Percentiles rank a stretch among this genome's conserved stretches.
Evolutionary conservation across 1,284 basidiomycete species (phyloP).

Genomic region (Rhodofomes roseus): DNA sequence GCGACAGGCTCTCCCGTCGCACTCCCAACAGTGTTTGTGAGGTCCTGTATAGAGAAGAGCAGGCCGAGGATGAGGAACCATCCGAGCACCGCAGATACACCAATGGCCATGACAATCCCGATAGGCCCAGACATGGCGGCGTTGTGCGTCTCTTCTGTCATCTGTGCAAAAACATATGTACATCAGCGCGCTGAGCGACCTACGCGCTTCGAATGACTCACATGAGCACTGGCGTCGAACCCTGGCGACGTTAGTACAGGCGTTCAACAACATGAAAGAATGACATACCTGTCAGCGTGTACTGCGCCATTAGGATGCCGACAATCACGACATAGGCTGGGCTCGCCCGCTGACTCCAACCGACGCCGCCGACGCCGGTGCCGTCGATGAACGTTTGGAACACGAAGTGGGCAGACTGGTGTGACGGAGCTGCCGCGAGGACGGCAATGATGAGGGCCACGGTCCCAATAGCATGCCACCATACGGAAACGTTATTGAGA

Average conservation of each 20-base stretch:
- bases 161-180: constrained; percentile 38
- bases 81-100: constrained; percentile 68
- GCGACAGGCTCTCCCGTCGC: constrained; percentile 66
- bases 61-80: constrained; percentile 71
- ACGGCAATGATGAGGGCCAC: constrained; percentile 62
- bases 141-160: constrained; percentile 78
- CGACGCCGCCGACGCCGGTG: constrained; percentile 55
- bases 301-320: constrained; percentile 70
- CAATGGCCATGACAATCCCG: constrained; percentile 69
- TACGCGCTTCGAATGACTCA: constrained; percentile 27
- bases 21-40: constrained; percentile 48
- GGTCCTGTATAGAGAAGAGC: constrained; percentile 74
- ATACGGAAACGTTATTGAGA: constrained; percentile 69
- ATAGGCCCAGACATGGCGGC: constrained; percentile 65
- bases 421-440: constrained; percentile 64
- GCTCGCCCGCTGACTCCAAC: constrained; percentile 67
- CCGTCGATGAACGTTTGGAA: constrained; percentile 69
- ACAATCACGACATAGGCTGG: constrained; percentile 67
- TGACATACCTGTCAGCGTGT: constrained; percentile 57
- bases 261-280: neutral
- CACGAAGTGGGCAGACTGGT: constrained; percentile 65
- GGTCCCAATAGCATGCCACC: constrained; percentile 72
- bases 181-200: neutral
- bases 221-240: constrained; percentile 70
- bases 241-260: constrained; percentile 32